Conservation (phyloP, 2,329 filamentous ascomycete genomes). For the Colletotrichum sublineola region DNA sequence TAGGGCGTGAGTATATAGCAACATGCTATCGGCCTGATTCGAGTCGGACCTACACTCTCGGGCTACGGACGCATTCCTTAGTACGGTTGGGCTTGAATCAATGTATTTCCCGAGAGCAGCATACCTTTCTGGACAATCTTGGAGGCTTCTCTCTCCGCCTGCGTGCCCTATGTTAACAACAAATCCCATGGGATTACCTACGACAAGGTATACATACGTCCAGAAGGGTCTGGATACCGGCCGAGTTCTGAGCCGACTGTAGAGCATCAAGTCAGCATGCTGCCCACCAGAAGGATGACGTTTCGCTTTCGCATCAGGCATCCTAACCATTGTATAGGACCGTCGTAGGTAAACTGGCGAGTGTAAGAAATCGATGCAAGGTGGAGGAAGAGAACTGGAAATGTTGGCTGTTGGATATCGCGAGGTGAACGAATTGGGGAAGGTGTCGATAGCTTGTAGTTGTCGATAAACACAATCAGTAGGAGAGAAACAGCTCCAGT, state of each 20-base stretch:
- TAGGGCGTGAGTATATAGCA: slow-evolving; percentile 24
- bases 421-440: neutral
- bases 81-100: neutral
- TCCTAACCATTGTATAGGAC: slow-evolving; percentile 34
- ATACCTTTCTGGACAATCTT: slow-evolving; percentile 98
- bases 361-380: neutral
- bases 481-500: slow-evolving; percentile 1
- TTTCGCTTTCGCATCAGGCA: slow-evolving; percentile 4
- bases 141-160: slow-evolving; percentile 98
- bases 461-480: slow-evolving; percentile 11
- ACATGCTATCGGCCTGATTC: slow-evolving; percentile 26
- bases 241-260: slow-evolving; percentile 97
- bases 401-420: neutral
- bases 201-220: slow-evolving; percentile 75
- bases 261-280: slow-evolving; percentile 21
- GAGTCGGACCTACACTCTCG: slow-evolving; percentile 81
- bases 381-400: neutral
- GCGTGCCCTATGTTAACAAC: slow-evolving; percentile 39
- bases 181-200: neutral
- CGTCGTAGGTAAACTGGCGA: neutral
- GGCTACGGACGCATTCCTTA: slow-evolving; percentile 62
- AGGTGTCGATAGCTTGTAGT: slow-evolving; percentile 12
- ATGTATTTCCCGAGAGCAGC: slow-evolving; percentile 42
- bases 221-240: slow-evolving; percentile 97
- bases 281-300: slow-evolving; percentile 10